Base-by-base conservation (phyloP, 2,329 filamentous ascomycete species). In the Pseudogymnoascus destructans region DNA sequence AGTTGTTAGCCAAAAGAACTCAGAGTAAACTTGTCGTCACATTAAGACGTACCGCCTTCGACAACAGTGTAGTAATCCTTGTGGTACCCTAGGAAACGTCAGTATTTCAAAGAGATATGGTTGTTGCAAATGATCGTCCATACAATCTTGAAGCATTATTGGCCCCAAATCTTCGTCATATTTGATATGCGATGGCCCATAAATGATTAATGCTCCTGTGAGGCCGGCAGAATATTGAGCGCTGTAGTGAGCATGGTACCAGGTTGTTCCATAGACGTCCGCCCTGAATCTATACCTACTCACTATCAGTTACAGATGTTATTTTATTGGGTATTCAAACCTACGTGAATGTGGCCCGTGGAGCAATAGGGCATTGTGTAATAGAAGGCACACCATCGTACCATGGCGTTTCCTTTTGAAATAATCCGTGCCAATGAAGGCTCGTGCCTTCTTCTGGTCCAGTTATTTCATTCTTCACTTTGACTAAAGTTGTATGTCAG, bases 331-430 rank as follows among this genome's bases (percentile, higher is more conserved):
- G 9, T 19, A 19, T 30, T 17, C 5, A 52, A 52, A 30, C 46
- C 10, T 52, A 52, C 46, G 46, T 52, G 25, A 52, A 52, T 30
- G 25, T 19, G 9, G 46, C 30, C 9, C 63, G 77, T 0, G 79
- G 77, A 0, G 79, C 72, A 60, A 87, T 81, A 2, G 85, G 84
- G 62, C 86, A 89, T 68, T 89, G 84, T 4, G 74, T 75, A 15
- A 80, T 63, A 23, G 74, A 72, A 52, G 72, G 72, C 0, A 73
- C 72, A 9, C 75, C 75, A 62, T 78, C 75, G 61, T 71, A 69
- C 46, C 73, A 63, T 38, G 70, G 72, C 5, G 70, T 70, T 27
- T 70, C 66, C 11, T 72, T 66, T 60, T 75, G 73, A 11, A 73
- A 66, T 19, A 78, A 65, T 25, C 76, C 76, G 61, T 79, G 77